Evolutionary conservation across 495 filamentous ascomycete genomes (phyloP), one percentile per base, ranked within the genome.

Genomic region (Aspergillus biplanus): DNA sequence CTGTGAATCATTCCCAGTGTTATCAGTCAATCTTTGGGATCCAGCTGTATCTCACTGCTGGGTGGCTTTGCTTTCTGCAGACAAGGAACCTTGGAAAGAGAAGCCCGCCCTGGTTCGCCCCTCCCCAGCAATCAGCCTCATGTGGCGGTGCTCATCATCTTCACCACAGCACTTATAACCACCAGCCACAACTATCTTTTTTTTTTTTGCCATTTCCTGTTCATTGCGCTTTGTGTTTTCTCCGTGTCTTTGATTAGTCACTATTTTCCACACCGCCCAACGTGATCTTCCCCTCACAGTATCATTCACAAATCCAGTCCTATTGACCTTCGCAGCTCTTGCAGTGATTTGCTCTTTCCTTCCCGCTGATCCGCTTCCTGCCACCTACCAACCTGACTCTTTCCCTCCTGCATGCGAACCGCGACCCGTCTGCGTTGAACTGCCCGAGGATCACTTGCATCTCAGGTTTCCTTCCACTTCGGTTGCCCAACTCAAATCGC

Each of bases 301-400:
- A 53, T 47, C 34, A 56, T 50, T 50, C n/a, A 27, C 47, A 49
- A 50, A n/a, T 6, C 16, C 47, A 27, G 47, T 11, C 47, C 21
- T 50, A 50, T 50, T 18, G 16, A 50, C 56, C 50, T 66, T 55
- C 63, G 64, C 66, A 67, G 54, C 56, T 63, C 62, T 59, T 34
- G 37, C 58, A 67, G 56, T 56, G 64, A 67, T 62, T 71, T 69
- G 66, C 68, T 70, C 67, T 62, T 62, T 46, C 47, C 63, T 69
- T 68, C 67, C 68, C 63, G 68, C 62, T 65, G 67, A 67, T 67
- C 69, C 66, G 69, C 66, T 64, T 65, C 49, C 68, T 66, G 62
- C 65, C 65, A 60, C 63, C 68, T 59, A 44, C 58, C 68, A 68
- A 65, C 62, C 64, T 56, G 61, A 60, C 64, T 52, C 54, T 55